Base-by-base conservation (phyloP, 2,329 filamentous ascomycete genomes). In the Fusarium poae region DNA sequence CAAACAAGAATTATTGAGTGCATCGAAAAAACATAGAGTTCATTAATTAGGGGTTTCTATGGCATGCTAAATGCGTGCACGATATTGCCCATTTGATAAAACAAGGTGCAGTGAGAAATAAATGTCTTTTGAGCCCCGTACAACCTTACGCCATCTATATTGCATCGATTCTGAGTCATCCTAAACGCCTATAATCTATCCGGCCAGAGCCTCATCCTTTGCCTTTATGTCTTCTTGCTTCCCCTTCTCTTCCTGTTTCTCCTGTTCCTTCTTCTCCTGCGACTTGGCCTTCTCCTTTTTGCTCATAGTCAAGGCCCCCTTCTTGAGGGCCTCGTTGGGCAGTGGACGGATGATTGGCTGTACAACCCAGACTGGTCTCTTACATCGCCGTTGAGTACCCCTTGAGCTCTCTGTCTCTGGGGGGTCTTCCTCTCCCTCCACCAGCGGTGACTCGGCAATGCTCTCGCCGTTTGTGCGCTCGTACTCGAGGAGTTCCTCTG, bases 261-360 rank as follows among this genome's bases (percentile, higher is more conserved):
- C 64, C 54, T 70, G 51, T 15, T 69, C 57, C 20, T 54, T 58
- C 23, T 72, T 65, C 45, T 51, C 57, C 20, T 71, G 63, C 9
- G 77, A 77, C 70, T 80, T 78, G 46, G 81, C 82, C 74, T 80
- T 83, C 32, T 86, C 84, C 77, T 94, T 94, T 82, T 93, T 94
- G 73, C 89, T 92, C 65, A 90, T 77, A 59, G 85, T 87, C 34
- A 62, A 77, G 97, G 92, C 90, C 0, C 94, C 94, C 77, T 93
- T 94, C 66, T 91, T 90, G 68, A 96, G 75, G 4, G 96, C 96
- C 81, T 98, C 95, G 71, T 91, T 92, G 0, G 96, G 96, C 74
- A 97, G 78, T 40, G 94, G 94, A 57, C 94, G 84, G 9, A 97
- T 87, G 74, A 97, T 92, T 6, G 95, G 91, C 81, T 98, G 94